These are phyloP conservation scores for Esteya vermicola DNA, from an alignment of 2,329 filamentous ascomycete genomes.

Conservation along the genomic window DNA sequence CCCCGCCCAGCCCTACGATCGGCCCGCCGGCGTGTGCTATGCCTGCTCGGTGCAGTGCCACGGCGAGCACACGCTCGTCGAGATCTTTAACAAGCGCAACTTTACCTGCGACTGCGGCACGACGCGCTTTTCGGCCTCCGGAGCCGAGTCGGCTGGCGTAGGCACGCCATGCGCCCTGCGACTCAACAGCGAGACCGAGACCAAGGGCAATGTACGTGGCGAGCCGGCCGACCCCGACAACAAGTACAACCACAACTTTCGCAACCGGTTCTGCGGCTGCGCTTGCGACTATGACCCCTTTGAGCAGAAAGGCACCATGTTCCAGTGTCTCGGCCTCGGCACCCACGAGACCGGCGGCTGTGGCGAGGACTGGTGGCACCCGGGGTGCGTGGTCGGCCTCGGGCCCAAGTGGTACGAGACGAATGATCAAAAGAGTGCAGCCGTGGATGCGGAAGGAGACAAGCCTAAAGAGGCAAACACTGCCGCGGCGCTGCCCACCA, in stretches of 20 bases:
- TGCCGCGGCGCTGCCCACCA: constrained; percentile 4
- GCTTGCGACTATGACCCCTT: constrained; percentile 76
- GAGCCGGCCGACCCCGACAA: constrained; percentile 62
- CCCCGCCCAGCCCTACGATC: constrained; percentile 44
- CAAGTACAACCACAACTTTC: constrained; percentile 91
- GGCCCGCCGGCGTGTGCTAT: constrained; percentile 78
- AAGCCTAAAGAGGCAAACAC: neutral
- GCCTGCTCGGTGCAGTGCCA: constrained; percentile 95
- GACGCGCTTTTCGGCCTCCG: constrained; percentile 59
- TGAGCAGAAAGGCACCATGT: constrained; percentile 93
- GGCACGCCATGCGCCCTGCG: constrained; percentile 72
- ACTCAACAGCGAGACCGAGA: constrained; percentile 55
- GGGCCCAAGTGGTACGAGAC: constrained; percentile 57
- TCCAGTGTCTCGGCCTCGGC: constrained; percentile 82
- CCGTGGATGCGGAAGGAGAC: neutral
- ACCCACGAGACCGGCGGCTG: constrained; percentile 72
- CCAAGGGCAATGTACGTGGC: constrained; percentile 62
- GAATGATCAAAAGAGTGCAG: no score
- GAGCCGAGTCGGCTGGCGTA: constrained; percentile 48
- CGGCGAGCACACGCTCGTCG: constrained; percentile 85
- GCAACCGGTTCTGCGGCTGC: constrained; percentile 85
- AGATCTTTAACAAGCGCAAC: constrained; percentile 89
- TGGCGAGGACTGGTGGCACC: constrained; percentile 97
- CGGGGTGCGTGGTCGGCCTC: constrained; percentile 76
- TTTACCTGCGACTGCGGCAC: constrained; percentile 97